A percentile compares a stretch with the other conserved stretches of the same genome.
Evolutionary conservation across 768 basidiomycete genomes (phyloP).

Genomic region (Leccinum boreale): DNA sequence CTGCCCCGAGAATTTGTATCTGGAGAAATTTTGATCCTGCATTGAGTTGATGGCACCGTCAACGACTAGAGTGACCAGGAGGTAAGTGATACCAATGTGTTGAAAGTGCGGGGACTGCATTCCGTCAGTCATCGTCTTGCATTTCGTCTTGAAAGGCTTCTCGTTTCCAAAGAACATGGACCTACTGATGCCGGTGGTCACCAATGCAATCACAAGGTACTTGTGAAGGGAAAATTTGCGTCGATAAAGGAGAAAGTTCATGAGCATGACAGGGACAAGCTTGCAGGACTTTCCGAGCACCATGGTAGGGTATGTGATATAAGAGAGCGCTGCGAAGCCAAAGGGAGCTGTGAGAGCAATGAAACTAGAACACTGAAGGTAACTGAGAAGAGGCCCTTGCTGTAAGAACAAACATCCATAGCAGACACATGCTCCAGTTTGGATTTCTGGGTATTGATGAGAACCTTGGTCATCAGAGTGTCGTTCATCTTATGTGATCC

Average conservation of each 20-base stretch:
- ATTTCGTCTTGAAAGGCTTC: constrained; percentile 35
- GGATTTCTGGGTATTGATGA: constrained; percentile 27
- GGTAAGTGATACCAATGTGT: constrained; percentile 69
- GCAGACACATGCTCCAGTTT: constrained; percentile 25
- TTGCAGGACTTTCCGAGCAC: constrained; percentile 99
- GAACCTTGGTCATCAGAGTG: constrained; percentile 32
- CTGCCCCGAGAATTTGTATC: constrained; percentile 75
- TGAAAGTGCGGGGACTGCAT: constrained; percentile 48
- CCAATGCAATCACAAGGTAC: constrained; percentile 89
- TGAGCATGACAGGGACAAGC: constrained; percentile 96
- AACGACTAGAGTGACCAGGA: constrained; percentile 81
- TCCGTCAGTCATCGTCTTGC: constrained; percentile 30
- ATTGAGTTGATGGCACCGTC: constrained; percentile 95
- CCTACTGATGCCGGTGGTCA: constrained; percentile 85
- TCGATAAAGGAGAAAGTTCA: constrained; percentile 95
- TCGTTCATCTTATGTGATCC: constrained; percentile 28
- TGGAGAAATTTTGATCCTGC: constrained; percentile 92
- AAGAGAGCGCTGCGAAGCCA: constrained; percentile 90
- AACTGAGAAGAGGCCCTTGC: constrained; percentile 58
- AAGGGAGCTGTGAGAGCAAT: constrained; percentile 93
- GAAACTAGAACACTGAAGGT: constrained; percentile 82
- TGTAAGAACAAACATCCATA: constrained; percentile 33
- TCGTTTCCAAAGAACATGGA: constrained; percentile 89
- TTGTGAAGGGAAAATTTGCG: constrained; percentile 91
- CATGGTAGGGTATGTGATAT: constrained; percentile 98